A percentile compares a stretch with the other conserved stretches of the same genome.
phyloP scores from a whole-genome alignment of 73 alveolate species.

The Stentor roeselii region DNA sequence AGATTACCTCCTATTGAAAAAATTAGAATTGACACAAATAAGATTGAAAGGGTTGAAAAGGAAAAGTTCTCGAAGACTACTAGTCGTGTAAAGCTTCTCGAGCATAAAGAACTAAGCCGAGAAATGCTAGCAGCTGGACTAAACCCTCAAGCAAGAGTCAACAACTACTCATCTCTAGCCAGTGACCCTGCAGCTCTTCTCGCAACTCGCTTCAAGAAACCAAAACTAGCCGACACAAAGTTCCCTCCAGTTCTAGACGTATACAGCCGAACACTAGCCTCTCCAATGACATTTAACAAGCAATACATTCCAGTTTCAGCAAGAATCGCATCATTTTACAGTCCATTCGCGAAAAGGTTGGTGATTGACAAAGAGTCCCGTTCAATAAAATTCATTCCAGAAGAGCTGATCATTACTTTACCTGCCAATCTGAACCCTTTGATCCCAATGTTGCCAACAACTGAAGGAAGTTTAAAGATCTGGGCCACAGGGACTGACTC shows the following conservation, averaged over 20 bases:
- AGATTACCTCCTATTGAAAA: constrained; percentile 19
- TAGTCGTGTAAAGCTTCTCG: not conserved
- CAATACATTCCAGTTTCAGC: constrained; percentile 79
- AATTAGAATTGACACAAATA: not conserved
- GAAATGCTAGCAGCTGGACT: constrained; percentile 1
- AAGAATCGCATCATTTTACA: constrained; percentile 77
- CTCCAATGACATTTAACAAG: constrained; percentile 83
- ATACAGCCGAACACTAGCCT: constrained; percentile 92
- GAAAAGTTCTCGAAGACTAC: not conserved
- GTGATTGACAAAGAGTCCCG: constrained; percentile 74
- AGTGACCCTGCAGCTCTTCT: constrained; percentile 54
- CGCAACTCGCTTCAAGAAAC: constrained; percentile 66
- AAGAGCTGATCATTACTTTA: constrained; percentile 54
- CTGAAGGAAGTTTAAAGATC: constrained; percentile 54
- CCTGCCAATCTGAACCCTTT: constrained; percentile 52
- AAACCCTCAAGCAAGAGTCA: not conserved
- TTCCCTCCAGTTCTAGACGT: constrained; percentile 96
- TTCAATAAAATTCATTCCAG: constrained; percentile 59
- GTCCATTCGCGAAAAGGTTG: constrained; percentile 75
- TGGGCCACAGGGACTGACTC: constrained; percentile 43
- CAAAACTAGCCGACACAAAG: constrained; percentile 66
- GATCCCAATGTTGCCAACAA: constrained; percentile 58
- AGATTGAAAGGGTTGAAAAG: not conserved
- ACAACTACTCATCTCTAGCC: not conserved
- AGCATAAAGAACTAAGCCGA: not conserved